Evolutionary conservation across 495 filamentous ascomycete species (phyloP).

Genomic region (Penicillium ochrochloron): DNA sequence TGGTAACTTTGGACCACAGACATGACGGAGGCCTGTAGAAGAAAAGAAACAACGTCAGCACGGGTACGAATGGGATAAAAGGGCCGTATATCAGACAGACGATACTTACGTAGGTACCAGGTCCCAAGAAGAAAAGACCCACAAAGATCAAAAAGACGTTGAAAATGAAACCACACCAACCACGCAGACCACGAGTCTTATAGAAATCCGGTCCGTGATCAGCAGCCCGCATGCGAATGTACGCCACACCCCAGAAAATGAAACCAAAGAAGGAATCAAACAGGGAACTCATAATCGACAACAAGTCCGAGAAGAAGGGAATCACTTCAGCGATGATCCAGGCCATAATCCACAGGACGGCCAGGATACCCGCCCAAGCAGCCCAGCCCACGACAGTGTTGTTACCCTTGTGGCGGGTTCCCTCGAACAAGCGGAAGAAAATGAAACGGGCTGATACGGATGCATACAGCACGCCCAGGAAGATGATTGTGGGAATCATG

Average conservation of each 20-base stretch:
- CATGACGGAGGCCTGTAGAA: slow-evolving; percentile 57
- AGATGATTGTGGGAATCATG: slow-evolving; percentile 91
- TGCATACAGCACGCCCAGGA: slow-evolving; percentile 85
- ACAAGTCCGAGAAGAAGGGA: slow-evolving; percentile 84
- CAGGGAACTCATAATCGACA: slow-evolving; percentile 84
- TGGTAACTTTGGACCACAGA: slow-evolving; percentile 66
- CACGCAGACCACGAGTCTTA: slow-evolving; percentile 60
- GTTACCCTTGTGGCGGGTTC: slow-evolving; percentile 72
- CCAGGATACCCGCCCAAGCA: slow-evolving; percentile 75
- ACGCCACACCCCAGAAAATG: slow-evolving; percentile 92
- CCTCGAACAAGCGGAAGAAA: slow-evolving; percentile 82
- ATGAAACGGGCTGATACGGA: slow-evolving; percentile 86
- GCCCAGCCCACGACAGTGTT: slow-evolving; percentile 85
- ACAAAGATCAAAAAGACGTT: slow-evolving; percentile 73
- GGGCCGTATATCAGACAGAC: neutral
- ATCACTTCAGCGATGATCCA: slow-evolving; percentile 90
- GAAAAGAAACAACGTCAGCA: slow-evolving; percentile 16
- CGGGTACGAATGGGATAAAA: neutral
- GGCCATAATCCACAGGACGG: slow-evolving; percentile 71
- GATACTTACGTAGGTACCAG: slow-evolving; percentile 76
- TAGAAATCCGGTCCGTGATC: slow-evolving; percentile 68
- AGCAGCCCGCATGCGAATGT: slow-evolving; percentile 76
- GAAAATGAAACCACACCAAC: slow-evolving; percentile 62
- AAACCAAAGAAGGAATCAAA: slow-evolving; percentile 95
- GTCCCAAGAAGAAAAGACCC: slow-evolving; percentile 75